Evolutionary conservation across 2,329 filamentous ascomycete species (phyloP).

Genomic region (Grosmannia serpens): DNA sequence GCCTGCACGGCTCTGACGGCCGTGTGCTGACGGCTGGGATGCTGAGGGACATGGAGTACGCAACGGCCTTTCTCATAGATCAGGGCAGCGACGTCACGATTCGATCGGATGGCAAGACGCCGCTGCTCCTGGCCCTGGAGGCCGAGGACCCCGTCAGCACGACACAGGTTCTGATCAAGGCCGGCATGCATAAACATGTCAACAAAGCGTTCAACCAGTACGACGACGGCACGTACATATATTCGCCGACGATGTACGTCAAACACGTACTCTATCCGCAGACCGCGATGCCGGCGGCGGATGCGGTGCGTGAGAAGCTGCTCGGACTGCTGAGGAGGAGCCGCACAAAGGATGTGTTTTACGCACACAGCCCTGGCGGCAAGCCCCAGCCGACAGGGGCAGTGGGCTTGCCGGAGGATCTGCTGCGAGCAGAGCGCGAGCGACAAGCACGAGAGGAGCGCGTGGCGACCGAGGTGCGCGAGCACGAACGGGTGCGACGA

Average conservation of each 20-base stretch:
- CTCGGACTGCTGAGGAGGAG: conserved; percentile 38
- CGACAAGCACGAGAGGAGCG: conserved; percentile 35
- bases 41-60: conserved; percentile 43
- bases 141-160: conserved; percentile 41
- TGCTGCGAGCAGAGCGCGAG: conserved; percentile 37
- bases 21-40: conserved; percentile 31
- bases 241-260: conserved; percentile 55
- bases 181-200: conserved; percentile 52
- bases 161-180: conserved; percentile 47
- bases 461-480: conserved; percentile 33
- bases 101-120: conserved; percentile 44
- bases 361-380: conserved; percentile 27
- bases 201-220: conserved; percentile 49
- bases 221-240: conserved; percentile 40
- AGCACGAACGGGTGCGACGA: conserved; percentile 34
- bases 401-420: conserved; percentile 37
- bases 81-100: conserved; percentile 45
- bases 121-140: conserved; percentile 49
- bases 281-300: conserved; percentile 8
- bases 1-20: conserved; percentile 39
- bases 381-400: conserved; percentile 43
- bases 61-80: conserved; percentile 44
- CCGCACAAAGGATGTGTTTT: conserved; percentile 41
- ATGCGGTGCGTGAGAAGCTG: conserved; percentile 24
- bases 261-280: conserved; percentile 28